A percentile compares a stretch with the other conserved stretches of the same genome.
Evolutionary conservation across 1,284 basidiomycete genomes (phyloP).

Genomic region (Schizophyllum amplum): DNA sequence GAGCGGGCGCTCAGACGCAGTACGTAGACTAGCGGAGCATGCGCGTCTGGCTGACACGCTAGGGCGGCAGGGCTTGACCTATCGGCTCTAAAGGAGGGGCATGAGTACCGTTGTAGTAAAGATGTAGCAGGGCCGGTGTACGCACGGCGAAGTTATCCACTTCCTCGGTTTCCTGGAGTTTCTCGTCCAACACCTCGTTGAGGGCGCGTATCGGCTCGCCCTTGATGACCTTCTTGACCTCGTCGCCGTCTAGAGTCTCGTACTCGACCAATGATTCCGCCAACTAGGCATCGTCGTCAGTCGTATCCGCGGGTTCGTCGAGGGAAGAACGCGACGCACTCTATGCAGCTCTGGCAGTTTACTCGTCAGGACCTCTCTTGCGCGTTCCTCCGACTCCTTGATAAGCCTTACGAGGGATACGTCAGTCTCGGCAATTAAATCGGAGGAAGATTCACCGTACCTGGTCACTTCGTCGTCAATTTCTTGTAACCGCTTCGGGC

Average conservation of each 20-base stretch:
- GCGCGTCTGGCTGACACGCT: not conserved
- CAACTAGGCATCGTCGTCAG: slow-evolving; percentile 40
- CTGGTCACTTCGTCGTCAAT: slow-evolving; percentile 79
- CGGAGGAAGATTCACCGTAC: slow-evolving; percentile 37
- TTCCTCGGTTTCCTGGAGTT: slow-evolving; percentile 20
- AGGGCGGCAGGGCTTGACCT: not conserved
- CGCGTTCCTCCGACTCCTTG: slow-evolving; percentile 45
- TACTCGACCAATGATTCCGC: slow-evolving; percentile 87
- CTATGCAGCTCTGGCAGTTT: slow-evolving; percentile 76
- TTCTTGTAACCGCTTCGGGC: slow-evolving; percentile 66
- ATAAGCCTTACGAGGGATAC: slow-evolving; percentile 64
- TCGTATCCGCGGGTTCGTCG: not conserved
- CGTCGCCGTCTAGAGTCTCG: slow-evolving; percentile 84
- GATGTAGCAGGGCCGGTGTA: not conserved
- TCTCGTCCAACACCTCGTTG: slow-evolving; percentile 53
- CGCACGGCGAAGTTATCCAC: not conserved
- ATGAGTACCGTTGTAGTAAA: not conserved
- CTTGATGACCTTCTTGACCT: slow-evolving; percentile 79
- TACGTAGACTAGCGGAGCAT: not conserved
- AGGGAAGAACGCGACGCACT: slow-evolving; percentile 34
- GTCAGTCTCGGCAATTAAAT: too few relatives aligned
- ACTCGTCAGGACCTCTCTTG: slow-evolving; percentile 57
- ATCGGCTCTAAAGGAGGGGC: not conserved
- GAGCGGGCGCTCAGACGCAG: not conserved
- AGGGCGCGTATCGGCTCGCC: slow-evolving; percentile 71